A percentile compares a stretch with the other conserved stretches of the same genome.
phyloP scores from a whole-genome alignment of 2,329 filamentous ascomycete species.

The Phoma sp. region DNA sequence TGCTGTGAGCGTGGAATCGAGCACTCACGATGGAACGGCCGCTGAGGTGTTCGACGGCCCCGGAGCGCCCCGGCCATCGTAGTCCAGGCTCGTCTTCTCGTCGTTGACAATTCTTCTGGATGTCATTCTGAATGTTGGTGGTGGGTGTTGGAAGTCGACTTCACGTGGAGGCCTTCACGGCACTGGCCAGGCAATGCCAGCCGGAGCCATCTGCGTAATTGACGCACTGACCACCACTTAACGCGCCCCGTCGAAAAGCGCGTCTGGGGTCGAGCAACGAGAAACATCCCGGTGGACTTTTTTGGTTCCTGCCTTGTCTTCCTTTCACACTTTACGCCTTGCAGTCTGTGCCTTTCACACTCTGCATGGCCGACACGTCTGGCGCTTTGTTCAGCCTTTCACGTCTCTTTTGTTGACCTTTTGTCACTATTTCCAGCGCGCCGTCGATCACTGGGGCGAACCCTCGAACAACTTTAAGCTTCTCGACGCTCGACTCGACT shows the following conservation, averaged over 20 bases:
- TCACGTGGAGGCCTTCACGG: background rate
- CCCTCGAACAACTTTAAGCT: background rate
- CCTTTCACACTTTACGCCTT: background rate
- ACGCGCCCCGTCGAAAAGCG: constrained; percentile 19
- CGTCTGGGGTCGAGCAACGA: constrained; percentile 10
- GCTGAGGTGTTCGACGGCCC: constrained; percentile 77
- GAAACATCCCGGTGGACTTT: background rate
- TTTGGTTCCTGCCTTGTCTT: background rate
- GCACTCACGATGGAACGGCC: constrained; percentile 78
- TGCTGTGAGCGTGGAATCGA: background rate
- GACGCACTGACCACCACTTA: constrained; percentile 16
- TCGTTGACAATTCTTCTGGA: constrained; percentile 70
- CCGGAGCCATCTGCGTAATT: constrained; percentile 2
- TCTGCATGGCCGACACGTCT: background rate
- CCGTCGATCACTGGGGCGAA: constrained; percentile 7
- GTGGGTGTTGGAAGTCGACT: constrained; percentile 1
- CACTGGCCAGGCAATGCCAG: background rate
- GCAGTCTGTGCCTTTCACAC: background rate
- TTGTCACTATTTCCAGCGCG: constrained; percentile 5
- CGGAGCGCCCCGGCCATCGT: constrained; percentile 37
- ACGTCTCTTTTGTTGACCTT: background rate
- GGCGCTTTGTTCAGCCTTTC: constrained; percentile 1
- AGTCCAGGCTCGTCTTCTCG: constrained; percentile 69
- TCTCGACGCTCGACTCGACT: background rate
- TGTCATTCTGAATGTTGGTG: constrained; percentile 62